phyloP scores from a whole-genome alignment of 148 eudicot genomes.

The Cornus suecica region DNA sequence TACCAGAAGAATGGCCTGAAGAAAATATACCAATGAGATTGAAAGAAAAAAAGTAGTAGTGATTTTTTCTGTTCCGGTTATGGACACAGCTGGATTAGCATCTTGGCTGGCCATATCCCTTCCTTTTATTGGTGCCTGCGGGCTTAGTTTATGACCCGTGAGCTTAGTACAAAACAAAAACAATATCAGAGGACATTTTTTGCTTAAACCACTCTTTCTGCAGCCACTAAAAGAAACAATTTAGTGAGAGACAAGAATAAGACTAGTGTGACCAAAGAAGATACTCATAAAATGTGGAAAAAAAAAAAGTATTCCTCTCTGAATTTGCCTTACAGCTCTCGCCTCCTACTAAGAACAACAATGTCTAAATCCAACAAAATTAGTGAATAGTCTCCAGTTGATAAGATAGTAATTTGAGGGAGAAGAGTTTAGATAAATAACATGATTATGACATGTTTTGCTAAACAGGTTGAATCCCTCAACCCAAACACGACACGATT shows the following conservation, averaged over 20 bases:
- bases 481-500: too few relatives aligned
- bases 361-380: too few relatives aligned
- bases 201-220: neutral
- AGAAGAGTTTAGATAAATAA: too few relatives aligned
- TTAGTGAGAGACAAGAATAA: neutral
- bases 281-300: neutral
- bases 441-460: too few relatives aligned
- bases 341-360: neutral
- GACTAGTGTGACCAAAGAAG: neutral
- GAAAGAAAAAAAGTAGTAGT: neutral
- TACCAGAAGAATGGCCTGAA: conserved; percentile 14
- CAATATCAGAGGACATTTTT: neutral
- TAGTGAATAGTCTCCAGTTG: too few relatives aligned
- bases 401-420: too few relatives aligned
- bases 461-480: too few relatives aligned
- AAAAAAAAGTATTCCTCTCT: neutral
- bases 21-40: neutral
- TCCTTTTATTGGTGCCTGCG: too few relatives aligned
- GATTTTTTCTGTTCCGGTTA: neutral
- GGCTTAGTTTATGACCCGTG: too few relatives aligned
- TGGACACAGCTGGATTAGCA: too few relatives aligned
- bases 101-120: too few relatives aligned
- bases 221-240: neutral
- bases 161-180: neutral
- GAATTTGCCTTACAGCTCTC: neutral